Evolutionary conservation across 2,329 filamentous ascomycete species (phyloP).

Genomic region (Tolypocladium album): DNA sequence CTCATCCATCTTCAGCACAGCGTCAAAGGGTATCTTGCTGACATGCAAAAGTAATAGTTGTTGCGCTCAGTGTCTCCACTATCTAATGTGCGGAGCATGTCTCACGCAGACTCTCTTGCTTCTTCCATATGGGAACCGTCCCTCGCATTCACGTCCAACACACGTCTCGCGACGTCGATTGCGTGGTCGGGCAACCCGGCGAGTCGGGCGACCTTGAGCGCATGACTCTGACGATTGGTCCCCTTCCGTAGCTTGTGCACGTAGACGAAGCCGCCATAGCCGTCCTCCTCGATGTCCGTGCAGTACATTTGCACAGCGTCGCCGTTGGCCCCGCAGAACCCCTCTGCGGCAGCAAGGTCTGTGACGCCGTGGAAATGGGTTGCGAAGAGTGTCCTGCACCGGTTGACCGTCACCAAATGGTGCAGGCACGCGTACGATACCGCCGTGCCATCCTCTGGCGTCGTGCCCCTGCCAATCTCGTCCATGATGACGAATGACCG

Average conservation of each 20-base stretch:
- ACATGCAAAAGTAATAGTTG: constrained; percentile 13
- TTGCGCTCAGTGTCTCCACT: not conserved
- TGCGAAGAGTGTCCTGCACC: constrained; percentile 76
- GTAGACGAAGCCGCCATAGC: constrained; percentile 65
- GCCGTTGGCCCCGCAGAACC: constrained; percentile 24
- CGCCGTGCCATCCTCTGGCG: constrained; percentile 81
- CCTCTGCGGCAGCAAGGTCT: constrained; percentile 55
- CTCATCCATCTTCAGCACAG: constrained; percentile 7
- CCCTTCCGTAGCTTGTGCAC: constrained; percentile 73
- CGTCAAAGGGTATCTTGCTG: constrained; percentile 27
- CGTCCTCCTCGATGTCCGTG: constrained; percentile 75
- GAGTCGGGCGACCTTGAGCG: constrained; percentile 83
- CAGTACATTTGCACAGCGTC: constrained; percentile 63
- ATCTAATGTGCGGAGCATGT: not conserved
- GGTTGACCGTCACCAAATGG: constrained; percentile 69
- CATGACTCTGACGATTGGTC: constrained; percentile 79
- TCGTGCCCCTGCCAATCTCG: constrained; percentile 90
- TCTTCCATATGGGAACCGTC: constrained; percentile 5
- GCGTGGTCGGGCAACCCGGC: constrained; percentile 71
- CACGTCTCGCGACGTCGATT: constrained; percentile 53
- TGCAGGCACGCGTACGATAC: constrained; percentile 83
- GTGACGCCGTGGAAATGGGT: constrained; percentile 87
- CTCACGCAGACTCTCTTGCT: constrained; percentile 1
- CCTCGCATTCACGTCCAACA: constrained; percentile 29
- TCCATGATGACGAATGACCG: constrained; percentile 96